Base-by-base conservation (phyloP, 169 alveolate genomes). In the Cryptosporidium viatorum region DNA sequence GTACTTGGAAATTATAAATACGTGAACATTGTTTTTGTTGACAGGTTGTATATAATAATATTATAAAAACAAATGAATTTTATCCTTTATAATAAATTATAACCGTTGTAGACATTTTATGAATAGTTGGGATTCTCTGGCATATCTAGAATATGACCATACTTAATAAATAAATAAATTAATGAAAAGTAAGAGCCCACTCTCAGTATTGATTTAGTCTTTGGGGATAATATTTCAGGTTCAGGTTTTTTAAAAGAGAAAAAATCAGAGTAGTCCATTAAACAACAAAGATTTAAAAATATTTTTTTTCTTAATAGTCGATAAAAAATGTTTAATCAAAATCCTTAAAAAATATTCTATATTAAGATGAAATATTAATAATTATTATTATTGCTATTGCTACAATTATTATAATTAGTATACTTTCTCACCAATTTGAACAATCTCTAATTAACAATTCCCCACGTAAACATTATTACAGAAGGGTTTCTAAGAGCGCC, bases 61-160 rank as follows among this genome's bases (percentile, higher is more conserved):
- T 16, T 14, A 1, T 18, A 14, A 7, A 48, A 48, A 5, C 10
- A 55, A 55, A 5, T 21, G 7, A 6, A 12, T 55, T 8, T 2
- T 55, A 4, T n/a, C 67, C 0, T 16, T 23, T n/a, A 1, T 2
- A 8, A 18, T 1, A 52, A 52, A 23, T n/a, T 0, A 5, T 23
- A n/a, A 23, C 43, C 7, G 4, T 26, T 14, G 8, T 55, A 55
- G 4, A 70, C 2, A 31, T 26, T 21, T 80, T 43, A 80, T 18
- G 87, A 59, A 29, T n/a, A 80, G 45, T 43, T 29, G 35, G 73
- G 75, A 65, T 80, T 73, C 43, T 73, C 87, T 12, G 87, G 87
- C 87, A 80, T 80, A 10, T 80, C 87, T 23, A 80, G 37, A 18
- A 33, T 29, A 43, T 18, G 26, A 14, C 87, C 87, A 58, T 80